phyloP scores from a whole-genome alignment of 768 basidiomycete genomes.

The Pleurotus cornucopiae region DNA sequence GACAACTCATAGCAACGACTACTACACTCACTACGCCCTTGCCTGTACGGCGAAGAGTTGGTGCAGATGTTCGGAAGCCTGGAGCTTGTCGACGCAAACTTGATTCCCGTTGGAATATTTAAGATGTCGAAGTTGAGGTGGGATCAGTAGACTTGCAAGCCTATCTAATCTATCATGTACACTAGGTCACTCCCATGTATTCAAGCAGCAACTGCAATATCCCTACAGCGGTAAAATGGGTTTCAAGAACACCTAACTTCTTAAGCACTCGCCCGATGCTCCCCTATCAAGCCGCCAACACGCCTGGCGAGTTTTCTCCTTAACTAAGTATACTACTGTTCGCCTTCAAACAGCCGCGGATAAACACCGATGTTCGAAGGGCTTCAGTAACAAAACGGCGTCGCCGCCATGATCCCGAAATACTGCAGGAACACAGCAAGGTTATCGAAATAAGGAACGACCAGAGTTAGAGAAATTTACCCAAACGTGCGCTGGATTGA shows the following conservation, averaged over 20 bases:
- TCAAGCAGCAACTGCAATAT: too few relatives aligned
- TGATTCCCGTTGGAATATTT: conserved; percentile 38
- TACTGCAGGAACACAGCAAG: conserved; percentile 7
- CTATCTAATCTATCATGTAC: too few relatives aligned
- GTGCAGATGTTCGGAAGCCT: conserved; percentile 33
- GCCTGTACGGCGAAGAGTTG: conserved; percentile 35
- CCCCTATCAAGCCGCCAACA: too few relatives aligned
- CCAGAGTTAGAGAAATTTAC: conserved; percentile 6
- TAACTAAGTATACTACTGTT: too few relatives aligned
- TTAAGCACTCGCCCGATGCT: too few relatives aligned
- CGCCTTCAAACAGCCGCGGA: too few relatives aligned
- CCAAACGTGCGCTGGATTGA: conserved; percentile 18
- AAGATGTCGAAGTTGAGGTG: conserved; percentile 27
- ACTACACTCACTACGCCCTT: conserved; percentile 31
- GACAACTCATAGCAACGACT: conserved; percentile 5
- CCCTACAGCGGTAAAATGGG: too few relatives aligned
- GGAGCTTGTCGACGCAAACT: conserved; percentile 32
- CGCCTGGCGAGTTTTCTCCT: too few relatives aligned
- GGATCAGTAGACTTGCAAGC: conserved; percentile 19
- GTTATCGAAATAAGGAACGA: neutral
- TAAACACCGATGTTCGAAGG: too few relatives aligned
- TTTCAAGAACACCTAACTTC: too few relatives aligned
- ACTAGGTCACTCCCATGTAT: too few relatives aligned
- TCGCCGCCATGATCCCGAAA: conserved; percentile 14
- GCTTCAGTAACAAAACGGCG: conserved; percentile 11